Evolutionary conservation across 768 basidiomycete genomes (phyloP), one percentile per base, ranked within the genome.

Genomic region (Trichaptum fuscoviolaceum): DNA sequence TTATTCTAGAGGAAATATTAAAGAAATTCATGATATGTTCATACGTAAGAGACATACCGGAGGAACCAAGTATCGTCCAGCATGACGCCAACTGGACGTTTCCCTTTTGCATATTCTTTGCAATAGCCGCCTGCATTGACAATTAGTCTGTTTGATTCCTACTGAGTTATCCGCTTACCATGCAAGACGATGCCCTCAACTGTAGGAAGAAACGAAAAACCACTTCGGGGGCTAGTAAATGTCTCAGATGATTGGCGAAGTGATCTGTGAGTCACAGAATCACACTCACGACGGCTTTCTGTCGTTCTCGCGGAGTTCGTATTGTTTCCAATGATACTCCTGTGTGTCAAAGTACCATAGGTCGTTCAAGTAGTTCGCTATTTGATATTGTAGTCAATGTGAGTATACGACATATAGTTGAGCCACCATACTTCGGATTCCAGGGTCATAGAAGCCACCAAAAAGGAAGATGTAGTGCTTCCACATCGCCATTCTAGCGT

Each of bases 41-140:
- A 10, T 35, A 25, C 57, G 60, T 57, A 7, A 30, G 36, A 62
- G 15, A 75, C 83, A 1, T 65, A 92, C 90, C 85, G 84, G 7
- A 97, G 81, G 64, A 95, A 80, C 95, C 94, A 97, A 0, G 91
- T 93, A 72, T 97, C 94, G 20, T 94, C 92, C 7, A 96, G 81
- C 79, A 92, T 93, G n/a, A 94, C 80, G 0, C 95, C 95, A 15
- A 93, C 78, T 0, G 91, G 88, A 0, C 91, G 86, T 72, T 93
- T 93, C 1, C 93, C 93, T 73, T 95, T 95, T 24, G 77, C 72
- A 70, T 95, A 96, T 76, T 93, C 91, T 74, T 97, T 96, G 73
- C 90, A 93, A 74, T 96, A 96, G 0, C 95, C 95, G 12, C 93
- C 91, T 92, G 63, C 24, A 20, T 23, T 18, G 6, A 17, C 20